Conservation (phyloP, 192 early-diverging fungal species). For the Linnemannia zychae region DNA sequence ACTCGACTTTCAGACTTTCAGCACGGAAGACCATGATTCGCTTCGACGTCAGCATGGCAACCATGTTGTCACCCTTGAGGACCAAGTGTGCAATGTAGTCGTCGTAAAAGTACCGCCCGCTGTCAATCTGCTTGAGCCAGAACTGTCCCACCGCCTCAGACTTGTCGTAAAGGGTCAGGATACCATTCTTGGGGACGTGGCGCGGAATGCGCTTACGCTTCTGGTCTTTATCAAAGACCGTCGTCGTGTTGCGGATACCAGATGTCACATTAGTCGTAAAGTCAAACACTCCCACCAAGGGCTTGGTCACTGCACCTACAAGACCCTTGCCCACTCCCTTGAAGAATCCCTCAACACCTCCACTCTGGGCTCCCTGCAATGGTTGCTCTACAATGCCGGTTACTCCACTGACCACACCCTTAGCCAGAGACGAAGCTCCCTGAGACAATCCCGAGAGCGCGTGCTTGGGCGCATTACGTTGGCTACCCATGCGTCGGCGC, state of each 20-base stretch:
- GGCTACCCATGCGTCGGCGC: constrained; percentile 80
- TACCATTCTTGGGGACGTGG: constrained; percentile 86
- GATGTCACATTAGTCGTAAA: constrained; percentile 91
- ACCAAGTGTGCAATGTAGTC: constrained; percentile 90
- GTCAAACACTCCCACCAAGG: constrained; percentile 95
- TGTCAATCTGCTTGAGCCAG: constrained; percentile 86
- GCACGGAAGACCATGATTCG: constrained; percentile 83
- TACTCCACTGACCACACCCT: constrained; percentile 88
- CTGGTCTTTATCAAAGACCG: constrained; percentile 85
- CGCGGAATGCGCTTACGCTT: constrained; percentile 90
- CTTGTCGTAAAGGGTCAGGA: constrained; percentile 73
- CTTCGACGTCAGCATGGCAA: constrained; percentile 85
- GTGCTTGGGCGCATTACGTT: constrained; percentile 91
- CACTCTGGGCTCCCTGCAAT: constrained; percentile 88
- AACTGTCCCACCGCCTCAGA: constrained; percentile 88
- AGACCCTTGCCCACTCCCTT: constrained; percentile 95
- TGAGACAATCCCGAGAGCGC: constrained; percentile 89
- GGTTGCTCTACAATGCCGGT: constrained; percentile 88
- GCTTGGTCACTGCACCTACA: constrained; percentile 95
- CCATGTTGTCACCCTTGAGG: constrained; percentile 86
- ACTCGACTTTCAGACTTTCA: constrained; percentile 81
- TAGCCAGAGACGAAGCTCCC: constrained; percentile 88
- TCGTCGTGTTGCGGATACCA: constrained; percentile 95
- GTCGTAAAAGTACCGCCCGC: constrained; percentile 84
- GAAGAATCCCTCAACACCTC: constrained; percentile 95